Percentiles rank a stretch among this genome's conserved stretches.
These are phyloP conservation scores for Hymenochaete sp. DNA, from an alignment of 1,284 basidiomycete genomes.

Conservation along the genomic window DNA sequence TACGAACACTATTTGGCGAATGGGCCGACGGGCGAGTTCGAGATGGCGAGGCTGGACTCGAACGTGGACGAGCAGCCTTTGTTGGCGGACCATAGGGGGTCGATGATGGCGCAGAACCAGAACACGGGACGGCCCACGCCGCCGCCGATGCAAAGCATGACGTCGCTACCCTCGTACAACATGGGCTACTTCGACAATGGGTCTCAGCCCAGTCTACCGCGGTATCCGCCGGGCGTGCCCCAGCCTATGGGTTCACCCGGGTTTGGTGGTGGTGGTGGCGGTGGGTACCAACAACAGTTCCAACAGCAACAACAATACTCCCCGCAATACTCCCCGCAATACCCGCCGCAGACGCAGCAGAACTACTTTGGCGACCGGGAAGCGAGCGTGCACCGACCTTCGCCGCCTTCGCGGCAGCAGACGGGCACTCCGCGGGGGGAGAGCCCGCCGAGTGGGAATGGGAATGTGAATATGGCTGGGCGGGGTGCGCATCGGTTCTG, in stretches of 20 bases:
- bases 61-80: constrained; percentile 46
- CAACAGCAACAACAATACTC: constrained; percentile 17
- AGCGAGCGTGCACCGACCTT: constrained; percentile 26
- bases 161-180: constrained; percentile 11
- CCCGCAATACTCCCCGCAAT: constrained; percentile 15
- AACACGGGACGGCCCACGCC: constrained; percentile 3
- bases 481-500: constrained; percentile 13
- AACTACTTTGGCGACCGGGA: constrained; percentile 23
- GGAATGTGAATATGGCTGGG: constrained; percentile 11
- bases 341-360: constrained; percentile 13
- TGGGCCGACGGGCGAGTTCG: constrained; percentile 40
- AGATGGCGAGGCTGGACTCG: constrained; percentile 44
- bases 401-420: constrained; percentile 19
- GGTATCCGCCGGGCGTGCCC: constrained; percentile 18
- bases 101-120: neutral
- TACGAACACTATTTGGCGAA: constrained; percentile 51
- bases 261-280: neutral
- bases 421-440: neutral
- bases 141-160: constrained; percentile 5
- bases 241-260: neutral
- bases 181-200: constrained; percentile 6
- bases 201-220: constrained; percentile 3
- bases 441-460: neutral
- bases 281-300: too few relatives aligned
- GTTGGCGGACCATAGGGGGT: constrained; percentile 34